These are phyloP conservation scores for Pyricularia sp. DNA, from an alignment of 2,329 filamentous ascomycete genomes.

Conservation along the genomic window DNA sequence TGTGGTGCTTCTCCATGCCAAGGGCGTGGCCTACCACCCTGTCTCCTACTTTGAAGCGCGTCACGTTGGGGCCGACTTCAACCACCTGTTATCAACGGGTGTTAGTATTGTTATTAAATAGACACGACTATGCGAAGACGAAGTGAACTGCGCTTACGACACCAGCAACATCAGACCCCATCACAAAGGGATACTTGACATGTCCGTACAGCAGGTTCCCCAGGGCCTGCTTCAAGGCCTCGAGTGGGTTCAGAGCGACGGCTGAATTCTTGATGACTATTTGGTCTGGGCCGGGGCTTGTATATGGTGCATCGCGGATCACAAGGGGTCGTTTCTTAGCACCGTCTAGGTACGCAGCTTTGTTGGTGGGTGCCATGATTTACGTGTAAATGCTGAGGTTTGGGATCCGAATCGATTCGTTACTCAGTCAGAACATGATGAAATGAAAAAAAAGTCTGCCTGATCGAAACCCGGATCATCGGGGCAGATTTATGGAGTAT, in stretches of 20 bases:
- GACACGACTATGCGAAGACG: not conserved
- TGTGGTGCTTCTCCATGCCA: conserved; percentile 2
- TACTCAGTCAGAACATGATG: not conserved
- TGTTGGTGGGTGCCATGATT: not conserved
- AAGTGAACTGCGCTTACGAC: conserved; percentile 13
- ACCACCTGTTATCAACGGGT: not conserved
- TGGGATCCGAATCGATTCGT: not conserved
- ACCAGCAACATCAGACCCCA: conserved; percentile 22
- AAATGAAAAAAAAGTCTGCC: not conserved
- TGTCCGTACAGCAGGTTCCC: conserved; percentile 15
- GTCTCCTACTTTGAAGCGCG: conserved; percentile 1
- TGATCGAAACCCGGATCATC: not conserved
- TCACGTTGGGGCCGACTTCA: not conserved
- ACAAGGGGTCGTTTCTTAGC: not conserved
- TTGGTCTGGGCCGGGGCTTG: conserved; percentile 6
- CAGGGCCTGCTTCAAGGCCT: conserved; percentile 16
- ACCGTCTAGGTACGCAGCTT: not conserved
- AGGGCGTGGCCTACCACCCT: not conserved
- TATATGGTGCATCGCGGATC: not conserved
- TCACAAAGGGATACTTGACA: conserved; percentile 19
- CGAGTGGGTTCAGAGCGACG: conserved; percentile 21
- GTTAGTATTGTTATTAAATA: too few species aligned
- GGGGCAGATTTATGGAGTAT: not conserved
- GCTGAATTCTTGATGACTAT: conserved; percentile 17
- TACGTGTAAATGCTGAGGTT: not conserved